Evolutionary conservation across 2,329 filamentous ascomycete species (phyloP).

Genomic region (Calonectria hawksworthii): DNA sequence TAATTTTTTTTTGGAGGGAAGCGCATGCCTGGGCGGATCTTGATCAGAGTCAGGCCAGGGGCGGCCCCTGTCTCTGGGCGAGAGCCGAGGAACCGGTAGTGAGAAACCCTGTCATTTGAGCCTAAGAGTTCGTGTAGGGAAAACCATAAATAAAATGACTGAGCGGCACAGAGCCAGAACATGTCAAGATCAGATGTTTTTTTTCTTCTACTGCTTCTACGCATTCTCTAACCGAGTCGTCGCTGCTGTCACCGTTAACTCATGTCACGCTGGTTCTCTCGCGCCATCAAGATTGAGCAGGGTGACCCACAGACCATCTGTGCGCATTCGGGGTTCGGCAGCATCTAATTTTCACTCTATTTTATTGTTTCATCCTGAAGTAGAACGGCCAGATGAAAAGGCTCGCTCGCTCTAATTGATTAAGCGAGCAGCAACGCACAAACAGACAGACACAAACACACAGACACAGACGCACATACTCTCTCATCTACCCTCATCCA

Average conservation of each 20-base stretch:
- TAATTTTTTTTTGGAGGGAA: not conserved
- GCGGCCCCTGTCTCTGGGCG: not conserved
- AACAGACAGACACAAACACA: not conserved
- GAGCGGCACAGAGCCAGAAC: not conserved
- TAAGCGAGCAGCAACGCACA: not conserved
- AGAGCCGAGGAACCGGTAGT: not conserved
- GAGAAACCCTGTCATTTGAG: not conserved
- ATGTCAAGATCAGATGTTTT: not conserved
- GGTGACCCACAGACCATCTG: slow-evolving; percentile 12
- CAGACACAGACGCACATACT: too few species aligned
- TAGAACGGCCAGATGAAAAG: not conserved
- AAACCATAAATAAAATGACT: slow-evolving; percentile 12
- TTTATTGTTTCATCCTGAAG: not conserved
- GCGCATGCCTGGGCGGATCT: not conserved
- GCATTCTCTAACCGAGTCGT: too few species aligned
- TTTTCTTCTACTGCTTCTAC: not conserved
- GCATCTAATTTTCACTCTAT: not conserved
- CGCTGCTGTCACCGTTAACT: not conserved
- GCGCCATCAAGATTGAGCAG: not conserved
- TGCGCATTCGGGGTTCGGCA: not conserved
- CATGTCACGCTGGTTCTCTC: not conserved
- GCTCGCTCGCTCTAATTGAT: not conserved
- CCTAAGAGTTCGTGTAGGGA: not conserved
- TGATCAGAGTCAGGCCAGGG: not conserved
- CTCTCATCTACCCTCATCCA: not conserved